Base-by-base conservation (phyloP, 1,284 basidiomycete genomes). In the Anthracocystis panici-leucophaei region DNA sequence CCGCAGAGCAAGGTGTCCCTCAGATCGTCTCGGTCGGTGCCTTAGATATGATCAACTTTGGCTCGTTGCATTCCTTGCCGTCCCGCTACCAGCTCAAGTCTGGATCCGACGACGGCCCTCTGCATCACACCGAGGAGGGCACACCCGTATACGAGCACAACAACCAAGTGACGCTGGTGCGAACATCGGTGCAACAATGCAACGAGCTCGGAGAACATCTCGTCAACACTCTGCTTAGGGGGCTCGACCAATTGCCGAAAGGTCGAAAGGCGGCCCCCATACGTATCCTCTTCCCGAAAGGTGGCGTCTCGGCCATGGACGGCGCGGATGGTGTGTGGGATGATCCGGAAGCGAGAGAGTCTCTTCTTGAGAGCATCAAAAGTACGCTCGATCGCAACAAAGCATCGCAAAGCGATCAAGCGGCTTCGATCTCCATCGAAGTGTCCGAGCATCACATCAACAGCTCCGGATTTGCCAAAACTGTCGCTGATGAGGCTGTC, bases 31-130 rank as follows among this genome's bases (percentile, higher is more conserved):
- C 67, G 7, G 60, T 71, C 11, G 73, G 73, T 6, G 73, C 67
- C 7, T 57, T 75, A 7, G 73, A 75, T 29, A 75, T 75, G 68
- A 71, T 75, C 64, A 75, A 75, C n/a, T 75, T 71, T 40, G 73
- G 73, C 20, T 54, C 60, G 7, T 14, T 67, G 11, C n/a, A 41
- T 3, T 64, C 56, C 14, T 42, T 75, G 10, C 67, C 73, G 2
- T 57, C 64, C 1, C 49, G 44, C 1, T 56, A 46, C 57, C 50
- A 38, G 50, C 42, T 65, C 25, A 29, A 60, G 11, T 10, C 41
- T 5, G 33, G 27, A 8, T 35, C 51, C 4, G 51, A 51, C 2
- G 33, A 58, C 12, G 65, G 65, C 0, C 62, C 65, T 5, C 14
- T 74, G 40, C 72, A 75, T 46, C 45, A 62, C 38, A 65, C 57